Conservation (phyloP, 2,329 filamentous ascomycete species). For the Penicillium sp. region DNA sequence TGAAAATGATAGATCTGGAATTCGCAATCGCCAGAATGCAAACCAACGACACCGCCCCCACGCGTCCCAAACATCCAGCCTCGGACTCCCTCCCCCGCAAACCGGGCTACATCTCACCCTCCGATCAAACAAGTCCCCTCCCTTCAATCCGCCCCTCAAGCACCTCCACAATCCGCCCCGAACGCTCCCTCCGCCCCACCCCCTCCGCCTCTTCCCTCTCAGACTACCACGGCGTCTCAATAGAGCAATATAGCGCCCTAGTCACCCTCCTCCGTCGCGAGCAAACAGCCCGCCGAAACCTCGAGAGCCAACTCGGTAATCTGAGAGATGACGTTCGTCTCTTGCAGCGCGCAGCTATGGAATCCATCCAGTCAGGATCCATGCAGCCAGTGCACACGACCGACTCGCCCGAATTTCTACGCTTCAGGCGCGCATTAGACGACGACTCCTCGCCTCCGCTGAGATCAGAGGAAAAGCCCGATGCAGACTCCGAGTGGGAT, state of each 20-base stretch:
- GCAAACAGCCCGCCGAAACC: constrained; percentile 46
- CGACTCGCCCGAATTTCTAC: constrained; percentile 35
- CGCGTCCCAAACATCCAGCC: constrained; percentile 9
- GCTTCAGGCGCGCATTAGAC: constrained; percentile 28
- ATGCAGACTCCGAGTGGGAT: constrained; percentile 31
- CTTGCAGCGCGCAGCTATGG: constrained; percentile 33
- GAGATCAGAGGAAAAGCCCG: constrained; percentile 19
- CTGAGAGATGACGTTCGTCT: constrained; percentile 45
- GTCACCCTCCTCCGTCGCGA: constrained; percentile 49
- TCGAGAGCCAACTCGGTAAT: constrained; percentile 46
- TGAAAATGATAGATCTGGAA: constrained; percentile 53
- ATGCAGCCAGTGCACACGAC: constrained; percentile 35
- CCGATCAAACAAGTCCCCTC: constrained; percentile 18
- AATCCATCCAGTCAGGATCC: constrained; percentile 32
- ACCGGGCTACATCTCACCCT: constrained; percentile 11
- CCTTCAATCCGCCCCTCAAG: constrained; percentile 27
- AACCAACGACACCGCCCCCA: constrained; percentile 27
- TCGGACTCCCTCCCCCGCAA: constrained; percentile 15
- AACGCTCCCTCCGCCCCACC: constrained; percentile 28
- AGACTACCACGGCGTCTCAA: constrained; percentile 40
- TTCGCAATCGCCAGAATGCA: constrained; percentile 53
- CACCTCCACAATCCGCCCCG: constrained; percentile 36
- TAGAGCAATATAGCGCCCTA: constrained; percentile 50
- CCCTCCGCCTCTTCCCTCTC: constrained; percentile 34
- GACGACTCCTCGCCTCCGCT: constrained; percentile 18